Evolutionary conservation across 2,329 filamentous ascomycete species (phyloP), one percentile per base, ranked within the genome.

Genomic region (Colletotrichum sidae): DNA sequence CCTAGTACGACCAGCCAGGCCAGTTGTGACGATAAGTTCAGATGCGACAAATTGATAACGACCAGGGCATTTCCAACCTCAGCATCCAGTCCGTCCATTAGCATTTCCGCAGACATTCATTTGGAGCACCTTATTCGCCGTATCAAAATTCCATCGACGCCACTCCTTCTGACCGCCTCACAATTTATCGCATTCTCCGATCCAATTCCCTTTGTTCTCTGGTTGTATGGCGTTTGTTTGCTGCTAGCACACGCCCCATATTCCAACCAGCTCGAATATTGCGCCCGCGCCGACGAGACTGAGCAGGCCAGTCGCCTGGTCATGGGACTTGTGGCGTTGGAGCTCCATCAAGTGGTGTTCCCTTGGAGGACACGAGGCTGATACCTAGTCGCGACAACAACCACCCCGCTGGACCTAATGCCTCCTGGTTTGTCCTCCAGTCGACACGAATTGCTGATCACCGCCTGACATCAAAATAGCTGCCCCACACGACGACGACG

Each of bases 401-500:
- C 50, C 51, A 44, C 51, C 34, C 35, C 44, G 11, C 41, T 47
- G 12, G 55, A 45, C 64, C 64, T 57, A 13, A 71, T 71, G 69
- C 67, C 69, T 56, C 67, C 63, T 55, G 65, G 69, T 69, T 62
- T 13, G 65, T 61, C 8, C n/a, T 39, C n/a, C 3, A 25, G 9
- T 8, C 47, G 17, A 51, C n/a, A 58, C 35, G 13, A 4, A 55
- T 34, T 44, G 35, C 7, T n/a, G 51, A 53, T 33, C 52, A 56
- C 33, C 46, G 53, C 45, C 59, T 54, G 50, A 53, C 49, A 64
- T 56, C 35, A n/a, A 35, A 17, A 53, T 53, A 77, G 71, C 52
- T 11, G 52, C 52, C 42, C 67, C 65, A 44, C 61, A 49, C 13
- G 75, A 81, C 66, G 82, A 84, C 13, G 75, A 81, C 66, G 82